Percentiles rank a stretch among this genome's conserved stretches.
Conservation (phyloP, 805 yeast genomes). For the Candida ficus region DNA sequence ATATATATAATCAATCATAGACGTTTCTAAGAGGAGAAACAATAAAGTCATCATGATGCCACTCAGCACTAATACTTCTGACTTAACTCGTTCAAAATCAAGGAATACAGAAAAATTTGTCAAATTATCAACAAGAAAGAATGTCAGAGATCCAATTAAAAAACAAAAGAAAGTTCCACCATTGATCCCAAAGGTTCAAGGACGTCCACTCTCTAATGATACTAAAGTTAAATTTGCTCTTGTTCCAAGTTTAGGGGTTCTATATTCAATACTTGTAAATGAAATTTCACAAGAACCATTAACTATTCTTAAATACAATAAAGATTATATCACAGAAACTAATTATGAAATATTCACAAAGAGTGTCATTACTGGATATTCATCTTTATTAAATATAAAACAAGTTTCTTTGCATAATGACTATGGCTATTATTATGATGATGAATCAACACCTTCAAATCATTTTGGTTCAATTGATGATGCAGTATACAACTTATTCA, state of each 20-base stretch:
- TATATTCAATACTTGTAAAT: conserved; percentile 38
- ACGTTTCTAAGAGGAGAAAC: no score
- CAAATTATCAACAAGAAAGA: no score
- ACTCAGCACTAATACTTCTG: no score
- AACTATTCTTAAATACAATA: conserved; percentile 20
- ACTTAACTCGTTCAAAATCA: no score
- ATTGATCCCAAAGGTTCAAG: conserved; percentile 30
- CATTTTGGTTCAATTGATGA: conserved; percentile 37
- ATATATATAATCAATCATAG: no score
- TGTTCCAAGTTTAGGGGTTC: conserved; percentile 37
- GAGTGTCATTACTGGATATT: conserved; percentile 18
- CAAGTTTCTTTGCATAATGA: conserved; percentile 20
- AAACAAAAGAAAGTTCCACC: no score
- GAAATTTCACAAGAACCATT: conserved; percentile 23
- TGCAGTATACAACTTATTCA: conserved; percentile 40
- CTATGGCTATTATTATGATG: no score
- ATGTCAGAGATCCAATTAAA: no score
- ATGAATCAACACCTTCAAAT: conserved; percentile 32
- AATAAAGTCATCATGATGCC: no score
- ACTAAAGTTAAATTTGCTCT: conserved; percentile 43
- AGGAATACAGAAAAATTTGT: no score
- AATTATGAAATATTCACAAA: conserved; percentile 19
- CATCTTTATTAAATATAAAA: conserved; percentile 19
- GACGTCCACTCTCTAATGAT: conserved; percentile 45
- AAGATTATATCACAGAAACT: conserved; percentile 10